Conservation (phyloP, 2,329 filamentous ascomycete genomes). For the Neofusicoccum cordaticola region DNA sequence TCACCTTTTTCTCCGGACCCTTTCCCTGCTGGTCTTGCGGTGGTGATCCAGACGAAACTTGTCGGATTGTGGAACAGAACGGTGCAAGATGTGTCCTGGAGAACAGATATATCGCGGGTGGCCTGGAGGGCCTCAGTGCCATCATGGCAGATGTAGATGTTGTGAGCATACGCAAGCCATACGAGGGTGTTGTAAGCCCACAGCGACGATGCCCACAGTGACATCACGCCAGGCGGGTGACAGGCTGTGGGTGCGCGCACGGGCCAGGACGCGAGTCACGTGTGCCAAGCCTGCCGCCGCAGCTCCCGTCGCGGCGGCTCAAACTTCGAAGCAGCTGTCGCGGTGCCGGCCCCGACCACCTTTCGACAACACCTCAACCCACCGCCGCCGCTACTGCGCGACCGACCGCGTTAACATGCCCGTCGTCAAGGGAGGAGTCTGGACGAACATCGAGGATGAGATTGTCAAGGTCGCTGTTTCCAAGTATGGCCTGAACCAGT, state of each 20-base stretch:
- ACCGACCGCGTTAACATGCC: constrained; percentile 48
- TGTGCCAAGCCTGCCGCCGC: constrained; percentile 10
- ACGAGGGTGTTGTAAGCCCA: too few species aligned
- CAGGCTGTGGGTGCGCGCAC: background rate
- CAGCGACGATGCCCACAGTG: background rate
- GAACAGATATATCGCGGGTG: background rate
- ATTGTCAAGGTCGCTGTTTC: constrained; percentile 76
- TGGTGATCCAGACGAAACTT: background rate
- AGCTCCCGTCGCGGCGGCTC: background rate
- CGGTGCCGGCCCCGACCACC: background rate
- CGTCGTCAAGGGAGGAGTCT: constrained; percentile 65
- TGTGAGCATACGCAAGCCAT: too few species aligned
- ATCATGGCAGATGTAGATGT: background rate
- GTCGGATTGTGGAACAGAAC: background rate
- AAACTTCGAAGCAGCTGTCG: constrained; percentile 16
- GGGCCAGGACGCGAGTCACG: background rate
- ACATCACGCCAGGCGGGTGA: background rate
- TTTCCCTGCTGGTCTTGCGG: background rate
- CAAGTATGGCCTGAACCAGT: constrained; percentile 61
- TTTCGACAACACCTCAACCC: constrained; percentile 20
- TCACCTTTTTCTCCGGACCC: background rate
- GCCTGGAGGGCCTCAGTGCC: background rate
- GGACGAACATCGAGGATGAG: constrained; percentile 80
- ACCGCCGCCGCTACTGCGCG: constrained; percentile 18
- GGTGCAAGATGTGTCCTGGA: background rate